These are phyloP conservation scores for Priceomyces medius DNA, from an alignment of 805 yeast species.

Conservation along the genomic window DNA sequence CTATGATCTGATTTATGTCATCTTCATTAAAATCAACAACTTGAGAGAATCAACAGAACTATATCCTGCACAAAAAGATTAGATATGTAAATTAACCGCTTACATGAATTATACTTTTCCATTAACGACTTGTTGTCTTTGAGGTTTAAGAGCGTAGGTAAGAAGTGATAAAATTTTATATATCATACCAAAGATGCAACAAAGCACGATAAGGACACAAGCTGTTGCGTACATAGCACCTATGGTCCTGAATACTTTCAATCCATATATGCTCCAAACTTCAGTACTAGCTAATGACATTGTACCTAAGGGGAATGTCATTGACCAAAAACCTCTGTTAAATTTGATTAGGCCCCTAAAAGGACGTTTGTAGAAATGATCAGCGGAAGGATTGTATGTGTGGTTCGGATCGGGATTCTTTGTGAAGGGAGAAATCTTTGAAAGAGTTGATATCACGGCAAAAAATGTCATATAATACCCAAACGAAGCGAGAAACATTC, in stretches of 20 bases:
- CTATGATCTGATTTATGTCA: neutral
- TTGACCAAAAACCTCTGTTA: slow-evolving; percentile 52
- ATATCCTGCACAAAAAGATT: too few relatives aligned
- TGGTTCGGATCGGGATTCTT: slow-evolving; percentile 21
- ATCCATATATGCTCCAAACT: slow-evolving; percentile 47
- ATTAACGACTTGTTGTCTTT: too few relatives aligned
- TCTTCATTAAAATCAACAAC: neutral
- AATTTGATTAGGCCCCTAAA: slow-evolving; percentile 17
- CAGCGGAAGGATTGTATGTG: slow-evolving; percentile 11
- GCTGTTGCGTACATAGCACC: slow-evolving; percentile 59
- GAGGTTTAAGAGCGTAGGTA: too few relatives aligned
- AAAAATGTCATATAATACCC: slow-evolving; percentile 52
- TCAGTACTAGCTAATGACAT: slow-evolving; percentile 61
- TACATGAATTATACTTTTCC: too few relatives aligned
- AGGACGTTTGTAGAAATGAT: slow-evolving; percentile 2
- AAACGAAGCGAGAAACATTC: slow-evolving; percentile 48
- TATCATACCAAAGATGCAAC: slow-evolving; percentile 31
- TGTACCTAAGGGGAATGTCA: slow-evolving; percentile 89
- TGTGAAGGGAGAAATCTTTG: slow-evolving; percentile 42
- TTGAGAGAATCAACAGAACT: too few relatives aligned
- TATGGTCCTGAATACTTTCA: slow-evolving; percentile 60
- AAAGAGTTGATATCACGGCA: slow-evolving; percentile 37
- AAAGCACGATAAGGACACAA: slow-evolving; percentile 43
- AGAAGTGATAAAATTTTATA: slow-evolving; percentile 14
- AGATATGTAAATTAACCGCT: too few relatives aligned